These are phyloP conservation scores for Pseudogymnoascus sp. DNA, from an alignment of 2,329 filamentous ascomycete genomes.

Conservation along the genomic window DNA sequence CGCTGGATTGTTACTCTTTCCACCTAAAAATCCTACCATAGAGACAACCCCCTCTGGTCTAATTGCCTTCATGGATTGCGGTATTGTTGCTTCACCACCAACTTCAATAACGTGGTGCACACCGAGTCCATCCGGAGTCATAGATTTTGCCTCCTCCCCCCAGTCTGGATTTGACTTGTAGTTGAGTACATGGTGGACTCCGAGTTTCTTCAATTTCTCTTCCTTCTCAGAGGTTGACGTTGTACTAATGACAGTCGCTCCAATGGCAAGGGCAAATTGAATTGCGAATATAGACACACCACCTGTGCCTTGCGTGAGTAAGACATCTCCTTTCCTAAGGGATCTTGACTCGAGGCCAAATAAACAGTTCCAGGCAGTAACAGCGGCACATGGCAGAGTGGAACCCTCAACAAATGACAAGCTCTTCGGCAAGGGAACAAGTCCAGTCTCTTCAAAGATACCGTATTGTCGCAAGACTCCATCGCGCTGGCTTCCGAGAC, in stretches of 20 bases:
- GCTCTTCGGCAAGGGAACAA: slow-evolving; percentile 47
- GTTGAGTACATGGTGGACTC: slow-evolving; percentile 53
- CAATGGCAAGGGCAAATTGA: slow-evolving; percentile 41
- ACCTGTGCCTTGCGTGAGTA: slow-evolving; percentile 35
- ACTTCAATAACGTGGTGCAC: slow-evolving; percentile 59
- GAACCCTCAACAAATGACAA: slow-evolving; percentile 38
- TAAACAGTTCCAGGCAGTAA: slow-evolving; percentile 47
- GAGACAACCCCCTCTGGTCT: slow-evolving; percentile 30
- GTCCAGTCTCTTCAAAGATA: slow-evolving; percentile 34
- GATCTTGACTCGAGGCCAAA: slow-evolving; percentile 26
- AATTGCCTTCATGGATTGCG: slow-evolving; percentile 47
- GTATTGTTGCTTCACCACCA: slow-evolving; percentile 55
- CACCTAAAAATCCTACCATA: slow-evolving; percentile 28
- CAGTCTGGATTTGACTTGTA: slow-evolving; percentile 51
- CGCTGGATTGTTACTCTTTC: slow-evolving; percentile 21
- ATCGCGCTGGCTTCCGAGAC: not conserved
- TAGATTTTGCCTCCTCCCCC: slow-evolving; percentile 47
- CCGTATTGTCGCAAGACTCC: slow-evolving; percentile 36
- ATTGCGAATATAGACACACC: slow-evolving; percentile 34
- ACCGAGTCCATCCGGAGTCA: slow-evolving; percentile 39
- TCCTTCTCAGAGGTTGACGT: slow-evolving; percentile 51
- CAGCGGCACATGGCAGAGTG: slow-evolving; percentile 41
- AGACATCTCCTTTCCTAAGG: slow-evolving; percentile 21
- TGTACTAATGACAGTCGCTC: slow-evolving; percentile 50
- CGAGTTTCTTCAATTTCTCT: slow-evolving; percentile 44